These are phyloP conservation scores for Herpetomonas samuelpessoai DNA, from an alignment of 208 protist species.

Conservation along the genomic window DNA sequence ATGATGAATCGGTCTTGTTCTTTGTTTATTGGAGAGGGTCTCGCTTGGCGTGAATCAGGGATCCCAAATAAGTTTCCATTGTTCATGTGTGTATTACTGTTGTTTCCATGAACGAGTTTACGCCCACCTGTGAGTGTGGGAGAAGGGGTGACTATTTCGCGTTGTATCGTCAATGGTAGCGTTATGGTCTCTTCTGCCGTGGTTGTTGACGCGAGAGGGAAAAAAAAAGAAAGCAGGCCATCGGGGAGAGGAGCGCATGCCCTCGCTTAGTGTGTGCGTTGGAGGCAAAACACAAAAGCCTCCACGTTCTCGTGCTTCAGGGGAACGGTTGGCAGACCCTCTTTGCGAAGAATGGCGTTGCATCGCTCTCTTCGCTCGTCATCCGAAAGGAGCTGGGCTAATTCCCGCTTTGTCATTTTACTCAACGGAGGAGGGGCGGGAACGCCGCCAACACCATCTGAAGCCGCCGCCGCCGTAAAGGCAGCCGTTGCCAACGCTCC, in stretches of 20 bases:
- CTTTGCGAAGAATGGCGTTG: constrained; percentile 7
- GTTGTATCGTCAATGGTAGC: no score
- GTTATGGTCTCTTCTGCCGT: no score
- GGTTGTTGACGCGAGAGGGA: no score
- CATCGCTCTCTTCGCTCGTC: not conserved
- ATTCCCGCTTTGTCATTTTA: not conserved
- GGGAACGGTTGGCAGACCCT: constrained; percentile 35
- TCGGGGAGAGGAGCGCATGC: not conserved
- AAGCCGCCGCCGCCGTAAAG: not conserved
- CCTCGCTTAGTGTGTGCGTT: constrained; percentile 41
- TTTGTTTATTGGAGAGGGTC: no score
- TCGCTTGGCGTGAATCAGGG: no score
- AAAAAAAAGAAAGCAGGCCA: constrained; percentile 2
- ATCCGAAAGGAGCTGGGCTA: not conserved
- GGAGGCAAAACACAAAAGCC: constrained; percentile 33
- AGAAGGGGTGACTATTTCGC: no score
- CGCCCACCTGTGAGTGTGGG: no score
- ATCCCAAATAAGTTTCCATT: no score
- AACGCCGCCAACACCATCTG: not conserved
- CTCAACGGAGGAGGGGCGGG: not conserved
- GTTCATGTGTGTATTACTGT: no score
- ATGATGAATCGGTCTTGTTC: no score
- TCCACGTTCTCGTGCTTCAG: constrained; percentile 24
- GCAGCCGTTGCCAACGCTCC: not conserved
- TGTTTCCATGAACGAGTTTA: no score